Conservation (phyloP, 768 basidiomycete species). For the Tulasnella sp. region DNA sequence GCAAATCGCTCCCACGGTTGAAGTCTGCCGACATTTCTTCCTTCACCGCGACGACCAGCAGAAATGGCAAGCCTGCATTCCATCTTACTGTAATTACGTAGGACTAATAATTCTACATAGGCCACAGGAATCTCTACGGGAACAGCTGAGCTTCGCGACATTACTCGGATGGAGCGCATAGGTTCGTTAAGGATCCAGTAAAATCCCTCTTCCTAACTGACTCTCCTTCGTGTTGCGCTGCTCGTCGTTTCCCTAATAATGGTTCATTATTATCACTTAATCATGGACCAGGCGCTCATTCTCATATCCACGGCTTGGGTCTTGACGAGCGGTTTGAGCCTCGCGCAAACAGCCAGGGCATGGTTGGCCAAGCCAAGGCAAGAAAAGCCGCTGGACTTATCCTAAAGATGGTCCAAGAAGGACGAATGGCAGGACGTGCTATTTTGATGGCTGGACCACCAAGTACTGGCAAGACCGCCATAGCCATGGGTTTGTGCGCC, state of each 20-base stretch:
- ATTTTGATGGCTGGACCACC: conserved; percentile 98
- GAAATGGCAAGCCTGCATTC: neutral
- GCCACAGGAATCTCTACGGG: conserved; percentile 62
- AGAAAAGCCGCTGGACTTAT: conserved; percentile 97
- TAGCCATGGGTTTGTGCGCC: conserved; percentile 74
- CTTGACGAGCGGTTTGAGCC: conserved; percentile 90
- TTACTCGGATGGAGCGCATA: conserved; percentile 90
- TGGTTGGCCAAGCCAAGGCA: conserved; percentile 95
- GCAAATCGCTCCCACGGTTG: neutral
- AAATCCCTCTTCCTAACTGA: neutral
- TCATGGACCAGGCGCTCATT: conserved; percentile 60
- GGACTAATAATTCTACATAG: conserved; percentile 38
- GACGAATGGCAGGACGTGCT: conserved; percentile 87
- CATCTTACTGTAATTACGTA: neutral
- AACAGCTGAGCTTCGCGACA: conserved; percentile 71
- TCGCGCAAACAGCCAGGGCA: conserved; percentile 80
- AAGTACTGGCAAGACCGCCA: conserved; percentile 95
- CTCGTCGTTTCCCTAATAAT: neutral
- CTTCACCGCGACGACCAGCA: neutral
- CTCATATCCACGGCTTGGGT: conserved; percentile 92
- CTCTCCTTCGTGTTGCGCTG: neutral
- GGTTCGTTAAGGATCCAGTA: conserved; percentile 37
- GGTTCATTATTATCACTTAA: conserved; percentile 4
- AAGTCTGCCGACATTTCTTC: neutral
- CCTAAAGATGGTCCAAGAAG: conserved; percentile 96